Evolutionary conservation across 2,329 filamentous ascomycete genomes (phyloP), one percentile per base, ranked within the genome.

Genomic region (Fusarium nodosum): DNA sequence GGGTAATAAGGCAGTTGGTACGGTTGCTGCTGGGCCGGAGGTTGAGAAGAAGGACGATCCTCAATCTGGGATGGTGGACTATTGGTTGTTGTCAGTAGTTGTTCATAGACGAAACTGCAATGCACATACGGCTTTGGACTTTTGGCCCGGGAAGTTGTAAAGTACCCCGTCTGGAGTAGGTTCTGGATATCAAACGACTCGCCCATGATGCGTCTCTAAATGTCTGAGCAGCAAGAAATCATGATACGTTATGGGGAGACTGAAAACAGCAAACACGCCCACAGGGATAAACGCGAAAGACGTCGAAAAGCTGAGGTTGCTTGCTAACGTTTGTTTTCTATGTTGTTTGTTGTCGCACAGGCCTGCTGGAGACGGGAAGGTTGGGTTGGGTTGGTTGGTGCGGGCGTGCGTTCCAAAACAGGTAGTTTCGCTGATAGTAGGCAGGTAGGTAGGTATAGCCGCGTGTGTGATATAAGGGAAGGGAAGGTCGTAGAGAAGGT

Each of bases 131-230:
- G 71, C 45, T 68, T 72, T 48, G 75, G 69, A 56, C 73, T 77
- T 57, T 73, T 77, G 38, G 81, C 79, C 66, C 84, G 81, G 11
- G 83, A 81, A 33, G 83, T 85, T 67, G 79, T 83, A 74, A 84
- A 87, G 60, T 83, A 84, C 56, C 85, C 85, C 69, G 82, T 84
- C 68, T 82, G 77, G 38, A 87, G 79, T 64, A 85, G 76, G 65
- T 80, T 79, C 44, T 85, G 78, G 39, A 86, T 81, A 68, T 84
- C 80, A 55, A 81, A 72, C 57, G 77, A 76, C 59, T 82, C 80
- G 58, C 78, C 80, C 83, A 85, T 85, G 48, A 69, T 82, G 77
- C 59, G 61, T 62, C 61, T 71, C 60, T 69, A 72, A 54, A 64
- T 58, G 58, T 57, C 33, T 46, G 58, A 56, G 52, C 44, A 50